phyloP scores from a whole-genome alignment of 371 early-diverging fungal genomes.

The Mortierella polycephala region DNA sequence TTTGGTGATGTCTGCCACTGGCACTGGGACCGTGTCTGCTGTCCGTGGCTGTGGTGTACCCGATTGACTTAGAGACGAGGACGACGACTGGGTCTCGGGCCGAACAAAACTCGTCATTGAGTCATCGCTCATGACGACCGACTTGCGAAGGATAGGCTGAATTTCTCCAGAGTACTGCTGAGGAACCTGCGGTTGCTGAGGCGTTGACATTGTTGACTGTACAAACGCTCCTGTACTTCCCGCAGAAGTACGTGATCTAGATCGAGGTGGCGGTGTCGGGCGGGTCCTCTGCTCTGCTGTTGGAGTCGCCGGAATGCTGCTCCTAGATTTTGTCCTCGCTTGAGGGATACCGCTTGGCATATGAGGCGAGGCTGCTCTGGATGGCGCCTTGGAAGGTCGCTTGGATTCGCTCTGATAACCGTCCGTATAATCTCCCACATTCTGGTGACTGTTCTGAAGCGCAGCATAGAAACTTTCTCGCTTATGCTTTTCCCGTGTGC shows the following conservation, averaged over 20 bases:
- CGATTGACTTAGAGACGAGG: constrained; percentile 30
- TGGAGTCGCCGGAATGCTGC: constrained; percentile 24
- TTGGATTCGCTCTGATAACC: constrained; percentile 19
- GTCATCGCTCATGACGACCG: constrained; percentile 19
- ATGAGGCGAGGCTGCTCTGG: constrained; percentile 34
- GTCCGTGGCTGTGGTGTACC: constrained; percentile 14
- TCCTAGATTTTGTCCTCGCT: constrained; percentile 28
- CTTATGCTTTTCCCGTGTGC: constrained; percentile 40
- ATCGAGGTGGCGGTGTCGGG: constrained; percentile 31
- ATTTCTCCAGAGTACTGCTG: constrained; percentile 42
- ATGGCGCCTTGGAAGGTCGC: constrained; percentile 7
- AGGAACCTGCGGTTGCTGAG: constrained; percentile 24
- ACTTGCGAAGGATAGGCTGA: constrained; percentile 23
- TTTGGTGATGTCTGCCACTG: constrained; percentile 48
- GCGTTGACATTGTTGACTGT: constrained; percentile 5
- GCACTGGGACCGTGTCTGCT: constrained; percentile 23
- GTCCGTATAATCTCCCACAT: background rate
- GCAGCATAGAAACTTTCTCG: constrained; percentile 51
- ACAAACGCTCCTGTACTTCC: constrained; percentile 4
- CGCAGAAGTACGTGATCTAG: constrained; percentile 38
- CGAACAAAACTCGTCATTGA: constrained; percentile 16
- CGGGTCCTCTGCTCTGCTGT: constrained; percentile 18
- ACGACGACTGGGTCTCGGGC: constrained; percentile 21
- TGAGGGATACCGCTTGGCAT: constrained; percentile 22
- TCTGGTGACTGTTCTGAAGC: constrained; percentile 14